Base-by-base conservation (phyloP, 2,329 filamentous ascomycete genomes). In the Dactylella cylindrospora region DNA sequence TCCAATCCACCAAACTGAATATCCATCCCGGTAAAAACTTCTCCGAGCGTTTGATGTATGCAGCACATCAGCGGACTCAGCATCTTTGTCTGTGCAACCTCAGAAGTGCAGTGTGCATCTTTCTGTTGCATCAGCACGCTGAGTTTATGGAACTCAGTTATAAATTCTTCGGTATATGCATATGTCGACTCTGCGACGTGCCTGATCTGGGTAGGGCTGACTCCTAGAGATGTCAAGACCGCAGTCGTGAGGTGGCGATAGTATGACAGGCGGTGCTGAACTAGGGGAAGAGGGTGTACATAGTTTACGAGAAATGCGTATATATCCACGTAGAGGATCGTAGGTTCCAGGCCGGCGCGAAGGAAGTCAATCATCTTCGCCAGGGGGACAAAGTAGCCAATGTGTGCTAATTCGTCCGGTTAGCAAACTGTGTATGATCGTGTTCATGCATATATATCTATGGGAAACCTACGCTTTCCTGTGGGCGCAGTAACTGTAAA, bases 221-320 rank as follows among this genome's bases (percentile, higher is more conserved):
- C 47, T 4, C 55, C 55, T 9, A 61, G 36, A 17, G 55, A 53
- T 1, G 25, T 22, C 4, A 61, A 29, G n/a, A 61, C 47, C 2
- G 55, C 23, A 9, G 33, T 61, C 3, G 43, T 61, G 6, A 61
- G 47, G 10, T 53, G 41, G 9, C 55, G 55, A 17, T 62, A 62
- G 17, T 62, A 62, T 2, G 40, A 26, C 2, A 54, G 49, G 2
- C 57, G 57, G 13, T 49, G 35, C 6, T 39, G 32, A 12, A 62
- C 49, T 5, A 62, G 31, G 5, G 57, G 43, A 13, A 54, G 20
- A 8, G 57, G 57, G 12, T 62, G 43, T 9, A 54, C 31, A 20
- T 54, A 62, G 28, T 62, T 62, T 8, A 62, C 57, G 1, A 62
- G 49, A 6, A 62, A 39, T 19, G 57, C 57, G 17, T 62, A 62